phyloP scores from a whole-genome alignment of 2,329 filamentous ascomycete genomes.

The Fusarium subglutinans region DNA sequence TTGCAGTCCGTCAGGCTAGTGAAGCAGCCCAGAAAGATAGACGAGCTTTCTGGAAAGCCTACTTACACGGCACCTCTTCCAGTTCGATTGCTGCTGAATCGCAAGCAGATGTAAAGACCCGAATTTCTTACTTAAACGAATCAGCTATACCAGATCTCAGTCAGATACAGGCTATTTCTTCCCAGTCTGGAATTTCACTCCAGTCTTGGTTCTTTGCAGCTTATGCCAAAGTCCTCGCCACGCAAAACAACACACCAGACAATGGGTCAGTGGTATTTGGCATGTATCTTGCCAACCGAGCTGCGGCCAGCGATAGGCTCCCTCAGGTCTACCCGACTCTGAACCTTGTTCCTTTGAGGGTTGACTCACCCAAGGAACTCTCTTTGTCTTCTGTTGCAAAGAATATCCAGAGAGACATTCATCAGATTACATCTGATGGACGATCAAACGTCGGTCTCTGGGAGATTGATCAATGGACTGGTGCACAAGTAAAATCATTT shows the following conservation, averaged over 20 bases:
- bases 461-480: slow-evolving; percentile 81
- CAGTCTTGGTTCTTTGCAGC: slow-evolving; percentile 81
- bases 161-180: slow-evolving; percentile 47
- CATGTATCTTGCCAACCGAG: slow-evolving; percentile 84
- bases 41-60: slow-evolving; percentile 54
- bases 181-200: slow-evolving; percentile 67
- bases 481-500: slow-evolving; percentile 73
- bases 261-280: slow-evolving; percentile 69
- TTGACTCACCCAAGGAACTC: slow-evolving; percentile 50
- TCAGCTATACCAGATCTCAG: slow-evolving; percentile 54
- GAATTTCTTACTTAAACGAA: slow-evolving; percentile 55
- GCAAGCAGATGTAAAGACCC: slow-evolving; percentile 10
- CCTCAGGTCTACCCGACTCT: slow-evolving; percentile 73
- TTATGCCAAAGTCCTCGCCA: slow-evolving; percentile 62
- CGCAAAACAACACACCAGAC: slow-evolving; percentile 44
- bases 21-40: slow-evolving; percentile 21
- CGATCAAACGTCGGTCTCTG: slow-evolving; percentile 70
- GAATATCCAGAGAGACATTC: slow-evolving; percentile 74
- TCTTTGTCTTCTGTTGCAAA: slow-evolving; percentile 62
- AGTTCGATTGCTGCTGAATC: neutral
- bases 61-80: slow-evolving; percentile 43
- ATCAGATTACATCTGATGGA: slow-evolving; percentile 61
- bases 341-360: slow-evolving; percentile 77
- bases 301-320: slow-evolving; percentile 59
- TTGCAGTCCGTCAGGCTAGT: slow-evolving; percentile 20